Percentiles rank a stretch among this genome's conserved stretches.
These are phyloP conservation scores for Diaporthe batatas DNA, from an alignment of 2,329 filamentous ascomycete genomes.

Conservation along the genomic window DNA sequence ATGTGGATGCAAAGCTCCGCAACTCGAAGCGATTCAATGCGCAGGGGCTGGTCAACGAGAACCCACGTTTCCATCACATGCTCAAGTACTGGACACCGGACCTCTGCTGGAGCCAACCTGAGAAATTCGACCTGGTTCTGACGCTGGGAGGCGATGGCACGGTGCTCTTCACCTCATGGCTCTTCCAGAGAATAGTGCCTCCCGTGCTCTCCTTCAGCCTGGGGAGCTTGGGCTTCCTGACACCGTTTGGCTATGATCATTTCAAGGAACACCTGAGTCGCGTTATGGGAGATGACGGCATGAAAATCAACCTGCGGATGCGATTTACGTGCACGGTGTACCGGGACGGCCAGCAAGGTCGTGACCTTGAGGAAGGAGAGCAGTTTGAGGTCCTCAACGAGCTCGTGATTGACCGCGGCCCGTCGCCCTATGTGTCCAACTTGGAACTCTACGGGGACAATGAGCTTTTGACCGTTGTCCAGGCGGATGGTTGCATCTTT, in stretches of 20 bases:
- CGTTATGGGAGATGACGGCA: conserved; percentile 93
- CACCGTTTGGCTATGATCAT: conserved; percentile 86
- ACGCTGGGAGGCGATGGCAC: conserved; percentile 90
- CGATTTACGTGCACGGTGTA: conserved; percentile 98
- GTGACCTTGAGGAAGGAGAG: conserved; percentile 87
- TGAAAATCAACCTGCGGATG: conserved; percentile 98
- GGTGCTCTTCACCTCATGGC: conserved; percentile 89
- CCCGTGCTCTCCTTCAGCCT: conserved; percentile 88
- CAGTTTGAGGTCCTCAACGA: conserved; percentile 99
- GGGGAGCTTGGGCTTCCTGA: conserved; percentile 88
- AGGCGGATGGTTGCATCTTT: conserved; percentile 98
- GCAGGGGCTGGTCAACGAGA: conserved; percentile 76
- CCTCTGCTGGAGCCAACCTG: conserved; percentile 91
- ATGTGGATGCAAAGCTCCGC: conserved; percentile 95
- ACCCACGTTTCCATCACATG: conserved; percentile 84
- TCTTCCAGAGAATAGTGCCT: conserved; percentile 91
- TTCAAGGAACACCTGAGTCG: conserved; percentile 90
- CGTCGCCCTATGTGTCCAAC: conserved; percentile 96
- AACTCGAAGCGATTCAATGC: conserved; percentile 90
- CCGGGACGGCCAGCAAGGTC: conserved; percentile 72
- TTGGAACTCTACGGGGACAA: conserved; percentile 96
- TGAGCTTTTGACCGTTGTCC: conserved; percentile 93
- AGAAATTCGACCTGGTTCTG: conserved; percentile 94
- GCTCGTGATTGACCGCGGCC: conserved; percentile 96
- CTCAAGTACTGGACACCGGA: conserved; percentile 97